Conservation (phyloP, 768 basidiomycete species). For the Trametes meyenii region DNA sequence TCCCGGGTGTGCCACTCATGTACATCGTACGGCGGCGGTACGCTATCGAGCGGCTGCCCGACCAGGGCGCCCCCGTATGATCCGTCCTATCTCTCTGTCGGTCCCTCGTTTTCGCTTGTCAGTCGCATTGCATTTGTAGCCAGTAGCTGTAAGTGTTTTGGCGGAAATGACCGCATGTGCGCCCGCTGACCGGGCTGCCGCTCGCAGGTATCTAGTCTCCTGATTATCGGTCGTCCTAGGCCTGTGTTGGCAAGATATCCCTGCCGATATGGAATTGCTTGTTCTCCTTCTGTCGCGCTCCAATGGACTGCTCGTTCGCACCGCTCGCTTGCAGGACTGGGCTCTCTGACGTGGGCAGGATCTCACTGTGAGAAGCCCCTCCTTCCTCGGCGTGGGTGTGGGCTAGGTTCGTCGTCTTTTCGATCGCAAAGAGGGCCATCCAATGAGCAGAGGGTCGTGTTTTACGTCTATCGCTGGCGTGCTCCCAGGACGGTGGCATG, state of each 20-base stretch:
- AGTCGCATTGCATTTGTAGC: slow-evolving; percentile 7
- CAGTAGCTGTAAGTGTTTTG: slow-evolving; percentile 11
- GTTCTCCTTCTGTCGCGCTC: neutral
- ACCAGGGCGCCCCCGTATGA: slow-evolving; percentile 78
- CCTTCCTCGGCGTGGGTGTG: neutral
- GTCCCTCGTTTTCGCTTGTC: neutral
- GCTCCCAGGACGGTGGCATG: neutral
- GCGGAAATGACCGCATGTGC: neutral
- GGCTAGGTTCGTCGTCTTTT: neutral
- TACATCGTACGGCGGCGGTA: slow-evolving; percentile 93
- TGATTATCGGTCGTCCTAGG: neutral
- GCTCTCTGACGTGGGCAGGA: slow-evolving; percentile 13
- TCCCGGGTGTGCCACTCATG: slow-evolving; percentile 95
- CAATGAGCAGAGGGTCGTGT: neutral
- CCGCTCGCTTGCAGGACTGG: neutral
- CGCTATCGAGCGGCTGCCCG: slow-evolving; percentile 93
- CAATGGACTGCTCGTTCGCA: neutral
- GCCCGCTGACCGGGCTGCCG: neutral
- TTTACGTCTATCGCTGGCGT: slow-evolving; percentile 1
- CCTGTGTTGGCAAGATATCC: neutral
- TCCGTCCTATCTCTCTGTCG: neutral
- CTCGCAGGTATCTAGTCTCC: slow-evolving; percentile 10
- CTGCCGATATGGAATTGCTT: neutral
- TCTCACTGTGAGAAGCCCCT: slow-evolving; percentile 17
- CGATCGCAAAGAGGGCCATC: neutral